These are phyloP conservation scores for Epicoccum sorghinum DNA, from an alignment of 2,329 filamentous ascomycete genomes.

Conservation along the genomic window DNA sequence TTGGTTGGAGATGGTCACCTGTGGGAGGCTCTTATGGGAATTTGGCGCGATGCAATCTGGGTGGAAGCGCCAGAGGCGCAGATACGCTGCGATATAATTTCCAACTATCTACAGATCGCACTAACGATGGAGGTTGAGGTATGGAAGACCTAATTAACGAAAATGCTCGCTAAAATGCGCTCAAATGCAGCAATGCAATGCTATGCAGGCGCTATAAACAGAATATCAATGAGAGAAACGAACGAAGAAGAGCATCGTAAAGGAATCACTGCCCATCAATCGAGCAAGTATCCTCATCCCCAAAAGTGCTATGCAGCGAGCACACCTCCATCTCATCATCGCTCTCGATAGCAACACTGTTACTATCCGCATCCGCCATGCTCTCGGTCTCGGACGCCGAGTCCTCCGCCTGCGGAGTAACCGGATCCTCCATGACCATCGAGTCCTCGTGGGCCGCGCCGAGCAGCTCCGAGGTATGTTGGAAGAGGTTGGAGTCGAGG, in stretches of 20 bases:
- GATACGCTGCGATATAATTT: no score
- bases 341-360: slow-evolving; percentile 14
- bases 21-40: no score
- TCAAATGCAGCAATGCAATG: background rate
- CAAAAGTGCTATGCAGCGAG: background rate
- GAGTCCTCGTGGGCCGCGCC: slow-evolving; percentile 5
- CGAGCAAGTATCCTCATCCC: background rate
- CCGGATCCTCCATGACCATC: slow-evolving; percentile 15
- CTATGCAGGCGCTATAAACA: background rate
- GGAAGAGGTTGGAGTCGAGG: slow-evolving; percentile 8
- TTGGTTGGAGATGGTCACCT: no score
- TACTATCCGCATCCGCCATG: slow-evolving; percentile 4
- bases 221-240: background rate
- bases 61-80: no score
- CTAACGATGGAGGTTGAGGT: no score
- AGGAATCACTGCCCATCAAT: background rate
- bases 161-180: slow-evolving; percentile 6
- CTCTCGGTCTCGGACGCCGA: slow-evolving; percentile 4
- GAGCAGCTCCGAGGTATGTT: slow-evolving; percentile 12
- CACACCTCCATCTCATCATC: slow-evolving; percentile 18
- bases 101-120: no score
- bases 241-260: background rate
- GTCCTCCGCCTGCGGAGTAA: slow-evolving; percentile 13
- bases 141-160: background rate
- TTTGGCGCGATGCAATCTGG: no score